Evolutionary conservation across 208 protist genomes (phyloP).

Genomic region (Leishmania turanica): DNA sequence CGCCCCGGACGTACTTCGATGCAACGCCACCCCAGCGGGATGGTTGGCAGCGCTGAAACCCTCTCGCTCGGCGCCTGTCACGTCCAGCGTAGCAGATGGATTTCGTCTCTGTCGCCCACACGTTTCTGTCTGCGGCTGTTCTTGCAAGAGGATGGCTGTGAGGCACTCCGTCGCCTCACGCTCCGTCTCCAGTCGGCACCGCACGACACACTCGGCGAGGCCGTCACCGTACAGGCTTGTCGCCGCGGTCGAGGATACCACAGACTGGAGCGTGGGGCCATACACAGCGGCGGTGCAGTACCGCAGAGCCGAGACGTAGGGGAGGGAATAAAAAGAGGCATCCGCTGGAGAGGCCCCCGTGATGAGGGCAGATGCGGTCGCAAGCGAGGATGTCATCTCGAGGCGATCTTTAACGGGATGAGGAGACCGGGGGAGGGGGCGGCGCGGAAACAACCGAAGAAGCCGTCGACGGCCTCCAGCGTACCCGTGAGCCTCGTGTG

Average conservation of each 20-base stretch:
- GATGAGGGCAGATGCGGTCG: conserved; percentile 22
- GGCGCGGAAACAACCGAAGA: neutral
- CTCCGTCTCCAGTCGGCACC: conserved; percentile 29
- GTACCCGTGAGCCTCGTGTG: neutral
- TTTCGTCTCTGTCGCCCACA: neutral
- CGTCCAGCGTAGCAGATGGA: neutral
- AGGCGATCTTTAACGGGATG: neutral
- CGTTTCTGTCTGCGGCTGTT: conserved; percentile 3
- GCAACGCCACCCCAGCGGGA: neutral
- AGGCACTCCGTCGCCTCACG: conserved; percentile 25
- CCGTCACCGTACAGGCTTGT: conserved; percentile 18
- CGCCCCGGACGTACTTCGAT: neutral
- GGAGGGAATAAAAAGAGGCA: conserved; percentile 72
- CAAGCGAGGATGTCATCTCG: neutral
- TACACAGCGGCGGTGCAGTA: conserved; percentile 22
- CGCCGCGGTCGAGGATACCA: conserved; percentile 20
- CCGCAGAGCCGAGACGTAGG: conserved; percentile 67
- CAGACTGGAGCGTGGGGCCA: neutral
- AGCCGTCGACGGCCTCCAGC: neutral
- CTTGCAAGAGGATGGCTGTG: conserved; percentile 13
- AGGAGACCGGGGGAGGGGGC: neutral
- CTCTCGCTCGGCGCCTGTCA: neutral
- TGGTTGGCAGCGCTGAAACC: neutral
- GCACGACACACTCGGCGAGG: conserved; percentile 20
- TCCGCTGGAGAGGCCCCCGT: conserved; percentile 42